Base-by-base conservation (phyloP, 2,329 filamentous ascomycete species). In the Claviceps quebecensis region DNA sequence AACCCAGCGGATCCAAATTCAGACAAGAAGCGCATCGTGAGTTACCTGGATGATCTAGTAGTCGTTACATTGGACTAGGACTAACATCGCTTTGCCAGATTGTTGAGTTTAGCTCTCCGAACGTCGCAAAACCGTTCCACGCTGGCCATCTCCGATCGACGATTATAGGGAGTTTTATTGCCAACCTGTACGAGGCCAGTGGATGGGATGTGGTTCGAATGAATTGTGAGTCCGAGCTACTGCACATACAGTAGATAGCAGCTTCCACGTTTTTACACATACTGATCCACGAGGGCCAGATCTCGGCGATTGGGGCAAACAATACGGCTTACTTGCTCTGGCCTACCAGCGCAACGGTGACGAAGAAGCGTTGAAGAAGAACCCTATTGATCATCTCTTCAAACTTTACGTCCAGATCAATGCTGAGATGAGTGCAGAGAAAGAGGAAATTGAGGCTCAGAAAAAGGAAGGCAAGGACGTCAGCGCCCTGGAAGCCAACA, bases 41-140 rank as follows among this genome's bases (percentile, higher is more conserved):
- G 48, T 29, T 29, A 23, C 34, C 22, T 14, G 9, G n/a, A 23
- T 26, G 13, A 16, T 8, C 14, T 5, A 17, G 2, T 3, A 23
- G 22, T 16, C 8, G 16, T 38, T 22, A n/a, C 9, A 11, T 19
- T 5, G 4, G 5, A 52, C 14, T 39, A 7, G 39, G 8, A 37
- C 49, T 52, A 11, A 53, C n/a, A 11, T 45, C 13, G 39, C 41
- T 6, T 43, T 3, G 1, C 8, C 41, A 62, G 62, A 78, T 93
- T 49, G 77, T 93, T 59, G 87, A 93, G 62, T 93, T 91, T 67
- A 88, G 84, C 7, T 89, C 84, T 7, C 87, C 87, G 48, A 93
- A 93, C 65, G 89, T 93, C 54, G 87, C 87, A 45, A 91, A 91
- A 69, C 86, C 84, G 23, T 89, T 89, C 71, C 84, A 88, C 63